Percentiles rank a stretch among this genome's conserved stretches.
Conservation (phyloP, 495 filamentous ascomycete genomes). For the Podospora fimiseda region DNA sequence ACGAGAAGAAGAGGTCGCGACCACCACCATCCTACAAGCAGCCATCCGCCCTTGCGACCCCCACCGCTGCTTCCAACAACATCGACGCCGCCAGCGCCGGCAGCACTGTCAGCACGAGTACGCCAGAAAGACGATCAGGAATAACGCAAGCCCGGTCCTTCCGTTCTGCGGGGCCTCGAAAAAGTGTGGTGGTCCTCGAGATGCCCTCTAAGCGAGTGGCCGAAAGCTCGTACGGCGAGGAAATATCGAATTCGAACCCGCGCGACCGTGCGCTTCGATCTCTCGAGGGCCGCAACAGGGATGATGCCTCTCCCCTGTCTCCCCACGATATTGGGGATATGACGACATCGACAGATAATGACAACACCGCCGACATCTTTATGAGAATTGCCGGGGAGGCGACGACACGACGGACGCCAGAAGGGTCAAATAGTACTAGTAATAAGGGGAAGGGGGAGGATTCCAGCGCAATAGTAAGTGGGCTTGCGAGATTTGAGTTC, state of each 20-base stretch:
- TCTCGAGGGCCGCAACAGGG: constrained; percentile 38
- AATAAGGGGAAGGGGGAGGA: constrained; percentile 26
- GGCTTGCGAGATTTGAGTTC: background rate
- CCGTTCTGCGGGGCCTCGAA: constrained; percentile 45
- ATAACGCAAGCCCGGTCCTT: constrained; percentile 45
- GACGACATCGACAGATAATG: constrained; percentile 36
- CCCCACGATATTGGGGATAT: constrained; percentile 36
- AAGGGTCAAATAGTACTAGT: too few species aligned
- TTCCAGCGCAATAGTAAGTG: constrained; percentile 31
- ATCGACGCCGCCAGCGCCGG: constrained; percentile 10
- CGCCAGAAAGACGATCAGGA: constrained; percentile 26
- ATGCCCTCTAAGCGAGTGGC: constrained; percentile 34
- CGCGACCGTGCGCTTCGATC: constrained; percentile 45
- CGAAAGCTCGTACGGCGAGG: constrained; percentile 33
- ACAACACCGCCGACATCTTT: constrained; percentile 48
- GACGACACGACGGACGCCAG: constrained; percentile 27
- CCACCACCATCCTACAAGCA: constrained; percentile 40
- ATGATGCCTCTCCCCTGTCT: constrained; percentile 34
- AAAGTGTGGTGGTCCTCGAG: constrained; percentile 42
- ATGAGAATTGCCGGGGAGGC: constrained; percentile 48
- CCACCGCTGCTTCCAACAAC: constrained; percentile 1
- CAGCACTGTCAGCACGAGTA: background rate
- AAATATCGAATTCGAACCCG: constrained; percentile 34
- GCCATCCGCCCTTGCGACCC: constrained; percentile 6
- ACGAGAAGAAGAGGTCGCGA: constrained; percentile 38